Evolutionary conservation across 208 protist species (phyloP).

Genomic region (Acanthamoeba lenticulata): DNA sequence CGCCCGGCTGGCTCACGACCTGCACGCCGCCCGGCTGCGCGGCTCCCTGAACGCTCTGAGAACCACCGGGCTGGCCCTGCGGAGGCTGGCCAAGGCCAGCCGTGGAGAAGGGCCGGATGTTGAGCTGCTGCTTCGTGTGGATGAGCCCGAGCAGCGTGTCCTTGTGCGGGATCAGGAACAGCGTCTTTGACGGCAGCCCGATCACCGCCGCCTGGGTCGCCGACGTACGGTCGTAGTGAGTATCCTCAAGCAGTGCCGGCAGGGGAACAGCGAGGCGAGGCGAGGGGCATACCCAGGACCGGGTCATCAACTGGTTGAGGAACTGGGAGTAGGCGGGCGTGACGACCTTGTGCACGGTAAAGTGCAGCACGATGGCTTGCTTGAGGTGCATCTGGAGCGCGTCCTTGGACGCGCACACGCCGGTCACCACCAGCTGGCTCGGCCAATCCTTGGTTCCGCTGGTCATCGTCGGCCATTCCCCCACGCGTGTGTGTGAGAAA

Average conservation of each 20-base stretch:
- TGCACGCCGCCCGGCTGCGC: not conserved
- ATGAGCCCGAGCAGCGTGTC: not conserved
- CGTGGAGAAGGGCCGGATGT: not conserved
- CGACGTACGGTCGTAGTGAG: not conserved
- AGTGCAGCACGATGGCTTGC: not conserved
- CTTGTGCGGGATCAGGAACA: not conserved
- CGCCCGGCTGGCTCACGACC: not conserved
- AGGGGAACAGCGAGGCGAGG: not conserved
- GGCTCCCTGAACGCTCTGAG: too few species aligned
- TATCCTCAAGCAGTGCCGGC: not conserved
- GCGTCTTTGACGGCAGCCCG: not conserved
- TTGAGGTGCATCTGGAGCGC: constrained; percentile 16
- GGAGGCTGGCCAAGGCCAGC: not conserved
- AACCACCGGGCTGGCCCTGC: not conserved
- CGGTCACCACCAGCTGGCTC: not conserved
- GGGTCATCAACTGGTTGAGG: not conserved
- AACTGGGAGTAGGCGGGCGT: not conserved
- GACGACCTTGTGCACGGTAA: not conserved
- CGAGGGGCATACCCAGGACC: not conserved
- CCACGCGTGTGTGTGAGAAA: not conserved
- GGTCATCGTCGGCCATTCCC: not conserved
- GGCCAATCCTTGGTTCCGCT: constrained; percentile 9
- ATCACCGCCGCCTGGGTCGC: not conserved
- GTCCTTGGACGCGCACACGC: not conserved
- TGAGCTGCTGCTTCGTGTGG: not conserved